A percentile compares a stretch with the other conserved stretches of the same genome.
phyloP scores from a whole-genome alignment of 192 early-diverging fungal genomes.

The Dissophora globulifera region DNA sequence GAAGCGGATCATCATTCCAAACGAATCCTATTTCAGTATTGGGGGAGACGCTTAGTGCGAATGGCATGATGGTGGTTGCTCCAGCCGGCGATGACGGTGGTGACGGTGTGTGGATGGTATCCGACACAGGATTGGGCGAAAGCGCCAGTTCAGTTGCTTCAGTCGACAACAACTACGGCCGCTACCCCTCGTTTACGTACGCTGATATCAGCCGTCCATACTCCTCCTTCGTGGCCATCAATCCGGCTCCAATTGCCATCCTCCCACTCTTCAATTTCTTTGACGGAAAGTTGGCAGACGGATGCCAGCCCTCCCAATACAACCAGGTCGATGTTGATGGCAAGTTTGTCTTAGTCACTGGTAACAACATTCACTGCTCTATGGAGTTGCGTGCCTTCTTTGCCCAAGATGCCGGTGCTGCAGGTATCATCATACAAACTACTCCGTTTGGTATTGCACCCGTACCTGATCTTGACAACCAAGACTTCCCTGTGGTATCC shows the following conservation, averaged over 20 bases:
- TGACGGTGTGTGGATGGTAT: conserved; percentile 52
- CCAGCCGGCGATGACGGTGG: too few relatives aligned
- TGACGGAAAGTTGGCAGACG: conserved; percentile 37
- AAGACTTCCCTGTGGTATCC: conserved; percentile 45
- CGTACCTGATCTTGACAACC: conserved; percentile 13
- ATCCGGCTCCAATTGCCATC: conserved; percentile 36
- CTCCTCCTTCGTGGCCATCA: conserved; percentile 9
- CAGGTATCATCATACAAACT: conserved; percentile 35
- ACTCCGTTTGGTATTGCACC: conserved; percentile 42
- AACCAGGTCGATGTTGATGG: conserved; percentile 9
- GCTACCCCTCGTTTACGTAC: conserved; percentile 27
- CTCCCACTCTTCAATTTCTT: too few relatives aligned
- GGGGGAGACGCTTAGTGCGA: too few relatives aligned
- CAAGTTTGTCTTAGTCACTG: conserved; percentile 65
- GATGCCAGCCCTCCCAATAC: conserved; percentile 25
- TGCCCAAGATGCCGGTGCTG: conserved; percentile 29
- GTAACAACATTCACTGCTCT: conserved; percentile 30
- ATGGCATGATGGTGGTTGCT: too few relatives aligned
- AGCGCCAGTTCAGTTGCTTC: conserved; percentile 8
- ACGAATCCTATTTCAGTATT: too few relatives aligned
- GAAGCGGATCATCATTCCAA: too few relatives aligned
- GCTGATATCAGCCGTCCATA: conserved; percentile 30
- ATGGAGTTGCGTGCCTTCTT: conserved; percentile 55
- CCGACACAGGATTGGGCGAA: conserved; percentile 15
- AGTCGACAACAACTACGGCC: conserved; percentile 16